phyloP scores from a whole-genome alignment of 2,329 filamentous ascomycete species.

The Fusarium mangiferae region DNA sequence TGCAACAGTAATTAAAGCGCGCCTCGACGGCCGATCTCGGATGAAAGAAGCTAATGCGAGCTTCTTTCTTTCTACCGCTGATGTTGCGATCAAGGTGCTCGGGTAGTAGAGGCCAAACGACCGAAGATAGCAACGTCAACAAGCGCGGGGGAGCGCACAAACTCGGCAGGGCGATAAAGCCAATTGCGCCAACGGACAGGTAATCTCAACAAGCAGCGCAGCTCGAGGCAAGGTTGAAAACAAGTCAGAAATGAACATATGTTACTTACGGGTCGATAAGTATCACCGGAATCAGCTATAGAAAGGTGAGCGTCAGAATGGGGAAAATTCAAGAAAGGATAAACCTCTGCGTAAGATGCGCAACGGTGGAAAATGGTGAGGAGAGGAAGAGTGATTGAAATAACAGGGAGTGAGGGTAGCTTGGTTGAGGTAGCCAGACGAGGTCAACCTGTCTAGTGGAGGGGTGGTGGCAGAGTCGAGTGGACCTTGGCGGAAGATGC shows the following conservation, averaged over 20 bases:
- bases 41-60: conserved; percentile 32
- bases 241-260: conserved; percentile 22
- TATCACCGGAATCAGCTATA: conserved; percentile 69
- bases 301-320: conserved; percentile 51
- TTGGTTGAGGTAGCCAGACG: conserved; percentile 37
- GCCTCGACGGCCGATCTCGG: conserved; percentile 36
- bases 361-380: conserved; percentile 40
- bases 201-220: conserved; percentile 4
- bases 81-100: conserved; percentile 27
- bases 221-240: conserved; percentile 13
- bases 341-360: conserved; percentile 40
- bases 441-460: conserved; percentile 45
- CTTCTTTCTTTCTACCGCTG: conserved; percentile 24
- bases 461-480: conserved; percentile 52
- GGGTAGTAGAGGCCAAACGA: conserved; percentile 35
- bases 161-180: conserved; percentile 19
- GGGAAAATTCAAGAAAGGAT: conserved; percentile 36
- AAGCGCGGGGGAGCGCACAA: conserved; percentile 38
- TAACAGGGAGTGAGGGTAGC: conserved; percentile 47
- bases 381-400: conserved; percentile 46
- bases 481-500: conserved; percentile 59
- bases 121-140: conserved; percentile 25
- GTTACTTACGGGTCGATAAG: conserved; percentile 68
- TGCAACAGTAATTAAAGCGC: background rate
- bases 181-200: conserved; percentile 27